Conservation (phyloP, 192 early-diverging fungal species). For the Thoreauomyces humboldtii region DNA sequence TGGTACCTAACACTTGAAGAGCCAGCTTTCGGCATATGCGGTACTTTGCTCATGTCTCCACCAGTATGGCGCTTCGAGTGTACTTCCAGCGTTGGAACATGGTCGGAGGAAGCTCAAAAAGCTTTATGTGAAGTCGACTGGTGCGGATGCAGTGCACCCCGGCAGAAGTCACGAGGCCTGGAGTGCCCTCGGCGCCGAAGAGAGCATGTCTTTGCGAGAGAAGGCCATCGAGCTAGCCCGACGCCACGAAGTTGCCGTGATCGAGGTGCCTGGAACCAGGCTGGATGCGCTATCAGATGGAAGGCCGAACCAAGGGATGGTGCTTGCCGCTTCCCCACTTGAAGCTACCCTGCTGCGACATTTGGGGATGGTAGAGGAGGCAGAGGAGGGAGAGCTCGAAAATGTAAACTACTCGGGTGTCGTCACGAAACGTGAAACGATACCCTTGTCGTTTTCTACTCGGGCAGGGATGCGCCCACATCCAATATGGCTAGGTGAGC, state of each 20-base stretch:
- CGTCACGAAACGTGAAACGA: not conserved
- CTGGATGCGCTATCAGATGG: constrained; percentile 21
- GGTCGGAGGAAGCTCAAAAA: constrained; percentile 8
- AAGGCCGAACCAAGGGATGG: constrained; percentile 25
- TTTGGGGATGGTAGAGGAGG: not conserved
- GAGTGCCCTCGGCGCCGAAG: not conserved
- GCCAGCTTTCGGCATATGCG: no score
- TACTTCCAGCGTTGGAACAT: constrained; percentile 28
- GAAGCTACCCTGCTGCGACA: not conserved
- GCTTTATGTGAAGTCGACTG: constrained; percentile 23
- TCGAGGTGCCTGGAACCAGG: constrained; percentile 3
- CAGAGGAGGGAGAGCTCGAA: not conserved
- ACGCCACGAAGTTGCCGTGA: constrained; percentile 2
- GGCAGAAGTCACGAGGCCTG: not conserved
- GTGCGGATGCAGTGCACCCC: not conserved
- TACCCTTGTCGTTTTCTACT: not conserved
- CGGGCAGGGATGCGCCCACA: not conserved
- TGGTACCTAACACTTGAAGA: no score
- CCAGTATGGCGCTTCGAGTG: constrained; percentile 33
- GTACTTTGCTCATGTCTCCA: no score
- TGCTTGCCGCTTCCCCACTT: constrained; percentile 15
- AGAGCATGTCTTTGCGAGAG: not conserved
- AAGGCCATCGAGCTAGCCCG: constrained; percentile 13
- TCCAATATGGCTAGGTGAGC: constrained; percentile 29
- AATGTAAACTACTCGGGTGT: constrained; percentile 7